Percentiles rank a stretch among this genome's conserved stretches.
These are phyloP conservation scores for Claviceps spartinae DNA, from an alignment of 2,329 filamentous ascomycete genomes.

Conservation along the genomic window DNA sequence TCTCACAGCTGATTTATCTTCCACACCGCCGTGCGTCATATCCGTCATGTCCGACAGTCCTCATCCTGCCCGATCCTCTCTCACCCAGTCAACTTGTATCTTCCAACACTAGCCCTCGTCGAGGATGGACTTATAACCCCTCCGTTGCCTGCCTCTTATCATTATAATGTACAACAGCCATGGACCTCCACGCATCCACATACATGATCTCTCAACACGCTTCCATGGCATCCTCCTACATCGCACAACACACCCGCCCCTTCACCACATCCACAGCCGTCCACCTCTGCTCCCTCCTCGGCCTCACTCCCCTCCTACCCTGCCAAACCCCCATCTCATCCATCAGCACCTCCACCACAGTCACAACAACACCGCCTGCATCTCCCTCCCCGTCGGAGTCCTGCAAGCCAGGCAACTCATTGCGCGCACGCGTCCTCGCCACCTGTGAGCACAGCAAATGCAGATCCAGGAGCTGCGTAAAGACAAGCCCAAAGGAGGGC, in stretches of 20 bases:
- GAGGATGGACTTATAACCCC: no score
- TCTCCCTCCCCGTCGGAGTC: background rate
- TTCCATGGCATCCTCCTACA: background rate
- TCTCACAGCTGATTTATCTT: no score
- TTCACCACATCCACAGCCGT: slow-evolving; percentile 26
- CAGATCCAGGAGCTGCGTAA: slow-evolving; percentile 39
- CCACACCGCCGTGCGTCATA: no score
- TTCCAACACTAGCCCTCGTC: no score
- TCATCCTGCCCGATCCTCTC: no score
- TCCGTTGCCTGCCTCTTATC: no score
- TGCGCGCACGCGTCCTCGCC: slow-evolving; percentile 22
- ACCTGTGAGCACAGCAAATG: slow-evolving; percentile 38
- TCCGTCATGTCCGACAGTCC: no score
- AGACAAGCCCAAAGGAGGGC: slow-evolving; percentile 40
- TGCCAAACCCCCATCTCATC: slow-evolving; percentile 36
- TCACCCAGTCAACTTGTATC: no score
- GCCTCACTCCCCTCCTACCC: slow-evolving; percentile 16
- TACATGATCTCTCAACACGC: no score
- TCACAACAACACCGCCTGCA: slow-evolving; percentile 15
- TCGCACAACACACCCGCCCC: background rate
- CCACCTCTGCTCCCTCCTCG: slow-evolving; percentile 40
- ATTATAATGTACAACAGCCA: no score
- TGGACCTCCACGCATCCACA: no score
- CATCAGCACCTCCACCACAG: slow-evolving; percentile 37
- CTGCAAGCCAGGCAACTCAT: slow-evolving; percentile 9